Evolutionary conservation across 148 eudicot species (phyloP).

Genomic region (Camellia granthamiana): DNA sequence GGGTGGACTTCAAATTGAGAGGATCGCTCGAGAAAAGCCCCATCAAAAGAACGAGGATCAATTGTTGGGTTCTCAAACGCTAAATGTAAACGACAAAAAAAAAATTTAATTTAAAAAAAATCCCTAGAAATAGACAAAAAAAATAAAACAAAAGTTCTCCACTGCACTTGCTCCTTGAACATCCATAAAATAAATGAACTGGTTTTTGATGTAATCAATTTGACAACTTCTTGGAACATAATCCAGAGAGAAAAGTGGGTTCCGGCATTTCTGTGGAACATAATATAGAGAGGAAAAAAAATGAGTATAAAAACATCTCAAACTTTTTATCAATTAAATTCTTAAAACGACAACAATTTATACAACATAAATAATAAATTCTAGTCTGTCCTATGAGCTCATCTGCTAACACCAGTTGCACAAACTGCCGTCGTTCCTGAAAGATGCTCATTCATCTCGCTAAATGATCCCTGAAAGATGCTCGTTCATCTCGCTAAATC

Average conservation of each 20-base stretch:
- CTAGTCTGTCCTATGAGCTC: background rate
- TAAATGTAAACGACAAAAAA: too few species aligned
- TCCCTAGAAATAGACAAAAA: background rate
- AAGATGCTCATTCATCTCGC: too few species aligned
- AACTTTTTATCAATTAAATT: background rate
- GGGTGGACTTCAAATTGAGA: too few species aligned
- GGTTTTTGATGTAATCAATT: background rate
- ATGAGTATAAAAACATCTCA: background rate
- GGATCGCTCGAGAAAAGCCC: too few species aligned
- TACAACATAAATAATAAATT: constrained; percentile 9
- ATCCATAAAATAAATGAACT: background rate
- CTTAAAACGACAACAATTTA: background rate
- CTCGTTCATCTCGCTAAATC: background rate
- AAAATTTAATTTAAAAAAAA: too few species aligned
- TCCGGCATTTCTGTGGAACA: background rate
- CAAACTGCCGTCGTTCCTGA: background rate
- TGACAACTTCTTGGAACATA: background rate
- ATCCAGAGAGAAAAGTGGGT: background rate
- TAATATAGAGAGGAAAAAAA: background rate
- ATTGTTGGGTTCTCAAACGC: too few species aligned
- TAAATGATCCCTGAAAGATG: background rate
- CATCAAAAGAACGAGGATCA: too few species aligned
- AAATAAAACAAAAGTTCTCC: background rate
- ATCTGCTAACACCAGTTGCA: background rate
- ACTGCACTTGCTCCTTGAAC: background rate